These are phyloP conservation scores for Psilocybe azurescens DNA, from an alignment of 768 basidiomycete genomes.

Conservation along the genomic window DNA sequence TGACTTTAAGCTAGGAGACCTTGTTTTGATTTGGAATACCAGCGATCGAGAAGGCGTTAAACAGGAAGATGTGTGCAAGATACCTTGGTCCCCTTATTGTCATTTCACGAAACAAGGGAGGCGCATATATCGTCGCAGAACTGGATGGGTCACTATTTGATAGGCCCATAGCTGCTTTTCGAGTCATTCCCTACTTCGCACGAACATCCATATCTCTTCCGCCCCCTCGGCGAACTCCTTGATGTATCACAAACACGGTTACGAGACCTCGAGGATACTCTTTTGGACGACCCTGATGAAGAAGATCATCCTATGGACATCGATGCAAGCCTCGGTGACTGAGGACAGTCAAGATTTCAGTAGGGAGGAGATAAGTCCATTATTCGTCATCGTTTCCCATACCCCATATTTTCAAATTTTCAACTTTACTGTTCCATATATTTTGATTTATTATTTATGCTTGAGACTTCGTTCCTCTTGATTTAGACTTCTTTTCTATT, in stretches of 20 bases:
- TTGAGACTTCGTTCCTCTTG: too few relatives aligned
- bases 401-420: too few relatives aligned
- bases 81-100: slow-evolving; percentile 6
- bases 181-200: slow-evolving; percentile 5
- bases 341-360: not conserved
- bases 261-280: not conserved
- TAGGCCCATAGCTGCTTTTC: not conserved
- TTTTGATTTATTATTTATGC: too few relatives aligned
- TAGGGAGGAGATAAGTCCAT: not conserved
- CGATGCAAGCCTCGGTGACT: not conserved
- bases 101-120: not conserved
- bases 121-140: slow-evolving; percentile 6
- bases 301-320: not conserved
- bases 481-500: too few relatives aligned
- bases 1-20: slow-evolving; percentile 26
- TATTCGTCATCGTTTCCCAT: not conserved
- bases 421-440: too few relatives aligned
- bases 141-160: not conserved
- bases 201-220: not conserved
- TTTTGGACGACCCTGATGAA: not conserved
- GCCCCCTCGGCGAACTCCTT: not conserved
- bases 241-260: not conserved
- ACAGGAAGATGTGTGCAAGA: slow-evolving; percentile 2
- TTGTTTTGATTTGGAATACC: slow-evolving; percentile 39
- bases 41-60: not conserved